Evolutionary conservation across 371 early-diverging fungal species (phyloP), one percentile per base, ranked within the genome.

Genomic region (Rhizomucor pusillus): DNA sequence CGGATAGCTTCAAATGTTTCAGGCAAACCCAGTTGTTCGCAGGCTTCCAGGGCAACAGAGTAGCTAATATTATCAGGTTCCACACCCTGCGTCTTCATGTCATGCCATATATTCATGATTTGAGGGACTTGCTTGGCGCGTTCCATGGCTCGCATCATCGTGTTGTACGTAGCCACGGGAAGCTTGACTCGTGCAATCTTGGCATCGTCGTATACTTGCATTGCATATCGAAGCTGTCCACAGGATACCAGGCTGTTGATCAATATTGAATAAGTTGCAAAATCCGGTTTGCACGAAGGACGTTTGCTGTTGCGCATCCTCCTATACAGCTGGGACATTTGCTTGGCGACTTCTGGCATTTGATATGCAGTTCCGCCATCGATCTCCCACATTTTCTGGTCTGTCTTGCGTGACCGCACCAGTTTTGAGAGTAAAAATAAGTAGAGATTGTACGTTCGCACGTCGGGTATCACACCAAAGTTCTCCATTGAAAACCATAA

Each of bases 41-140:
- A 78, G 1, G 67, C 64, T 24, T 72, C 79, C 29, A 78, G 55
- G 0, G 69, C 69, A 5, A 71, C 50, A n/a, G 64, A 59, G 29
- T 78, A 78, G 1, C 56, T 65, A 3, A 37, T 39, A 16, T 39
- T 51, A 50, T 78, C 71, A 0, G 71, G 73, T 10, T 62, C 45
- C 6, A 71, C 60, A 7, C 52, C 25, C 11, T 47, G 35, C 0
- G 56, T 43, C 11, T 65, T 62, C 69, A 75, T 73, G 34, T 78
- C 73, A 13, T 78, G 62, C 75, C 75, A 78, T 4, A 78, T 57
- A n/a, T 62, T 67, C 71, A 75, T 66, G n/a, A 75, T 54, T 36
- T 70, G 69, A 0, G 69, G 56, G n/a, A 64, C 43, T 12, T 68
- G 55, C 6, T 61, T 64, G 5, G 53, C 55, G 1, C 43, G 43